phyloP scores from a whole-genome alignment of 768 basidiomycete genomes.

The Boletus reticuloceps region DNA sequence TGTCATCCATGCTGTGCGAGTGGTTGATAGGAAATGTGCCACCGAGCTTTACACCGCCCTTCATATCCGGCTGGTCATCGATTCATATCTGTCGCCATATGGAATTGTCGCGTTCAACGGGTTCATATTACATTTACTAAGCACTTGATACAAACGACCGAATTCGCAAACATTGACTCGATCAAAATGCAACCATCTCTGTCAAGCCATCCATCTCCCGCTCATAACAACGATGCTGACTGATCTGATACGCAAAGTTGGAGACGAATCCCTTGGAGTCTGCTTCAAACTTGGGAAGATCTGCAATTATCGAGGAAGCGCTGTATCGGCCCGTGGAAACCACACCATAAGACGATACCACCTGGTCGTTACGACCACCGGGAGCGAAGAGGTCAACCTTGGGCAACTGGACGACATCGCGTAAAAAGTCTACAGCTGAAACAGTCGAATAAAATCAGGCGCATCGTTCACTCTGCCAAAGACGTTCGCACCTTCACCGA shows the following conservation, averaged over 20 bases:
- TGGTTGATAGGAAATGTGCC: no score
- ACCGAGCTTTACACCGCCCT: no score
- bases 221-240: slow-evolving; percentile 63
- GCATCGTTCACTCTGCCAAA: background rate
- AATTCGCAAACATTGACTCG: background rate
- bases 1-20: no score
- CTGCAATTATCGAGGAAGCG: slow-evolving; percentile 34
- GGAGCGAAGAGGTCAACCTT: slow-evolving; percentile 41
- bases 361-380: slow-evolving; percentile 30
- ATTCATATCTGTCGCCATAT: no score
- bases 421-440: slow-evolving; percentile 49
- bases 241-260: slow-evolving; percentile 60
- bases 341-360: slow-evolving; percentile 58
- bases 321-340: slow-evolving; percentile 58
- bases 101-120: no score
- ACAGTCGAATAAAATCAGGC: background rate
- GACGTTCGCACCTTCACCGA: slow-evolving; percentile 51
- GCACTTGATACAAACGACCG: no score
- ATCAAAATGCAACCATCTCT: slow-evolving; percentile 46
- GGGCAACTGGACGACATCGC: slow-evolving; percentile 44
- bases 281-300: slow-evolving; percentile 42
- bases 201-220: slow-evolving; percentile 60
- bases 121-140: no score
- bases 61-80: no score
- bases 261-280: slow-evolving; percentile 52